Evolutionary conservation across 805 yeast genomes (phyloP), one percentile per base, ranked within the genome.

Genomic region (Monosporozyma unispora): DNA sequence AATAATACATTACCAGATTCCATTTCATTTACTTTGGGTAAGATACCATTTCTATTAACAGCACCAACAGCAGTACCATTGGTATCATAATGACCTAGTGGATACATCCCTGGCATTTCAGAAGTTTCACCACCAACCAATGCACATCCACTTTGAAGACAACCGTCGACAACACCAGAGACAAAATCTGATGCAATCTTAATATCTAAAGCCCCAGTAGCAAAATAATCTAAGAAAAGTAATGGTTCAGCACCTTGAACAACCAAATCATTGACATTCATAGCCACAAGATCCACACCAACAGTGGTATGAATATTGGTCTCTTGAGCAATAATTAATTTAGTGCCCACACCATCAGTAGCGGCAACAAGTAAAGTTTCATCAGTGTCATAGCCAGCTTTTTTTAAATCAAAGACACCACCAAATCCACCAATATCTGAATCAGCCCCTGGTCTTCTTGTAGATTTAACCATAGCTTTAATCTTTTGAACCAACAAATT

Each of bases 61-160:
- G 99, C 99, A 62, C 99, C 99, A 42, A 93, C 90, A 48, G 97
- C 95, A 35, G 99, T 95, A 69, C 99, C 99, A 63, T 91, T 93
- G 52, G 96, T 90, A 69, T 93, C 99, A 65, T 93, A 93, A 70
- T 93, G 98, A 31, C 95, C 95, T 50, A 82, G 88, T 52, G 83
- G 86, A 63, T 93, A 93, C 86, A 93, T 87, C 56, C 99, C 99
- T 25, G 99, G 99, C 99, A 93, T 93, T 75, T 93, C 99, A 48
- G 96, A 85, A 37, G 99, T 93, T 71, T 93, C 99, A 57, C 99
- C 99, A 50, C 99, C 99, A 48, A 93, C 96, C 51, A 93, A 76
- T 5, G 99, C 99, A 77, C 99, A 91, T 10, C 96, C 96, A 31
- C 98, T 86, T 56, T 81, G 79, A 56, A 83, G 82, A 74, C 99